Evolutionary conservation across 2,329 filamentous ascomycete genomes (phyloP).

Genomic region (Chaetomiaceae sp.): DNA sequence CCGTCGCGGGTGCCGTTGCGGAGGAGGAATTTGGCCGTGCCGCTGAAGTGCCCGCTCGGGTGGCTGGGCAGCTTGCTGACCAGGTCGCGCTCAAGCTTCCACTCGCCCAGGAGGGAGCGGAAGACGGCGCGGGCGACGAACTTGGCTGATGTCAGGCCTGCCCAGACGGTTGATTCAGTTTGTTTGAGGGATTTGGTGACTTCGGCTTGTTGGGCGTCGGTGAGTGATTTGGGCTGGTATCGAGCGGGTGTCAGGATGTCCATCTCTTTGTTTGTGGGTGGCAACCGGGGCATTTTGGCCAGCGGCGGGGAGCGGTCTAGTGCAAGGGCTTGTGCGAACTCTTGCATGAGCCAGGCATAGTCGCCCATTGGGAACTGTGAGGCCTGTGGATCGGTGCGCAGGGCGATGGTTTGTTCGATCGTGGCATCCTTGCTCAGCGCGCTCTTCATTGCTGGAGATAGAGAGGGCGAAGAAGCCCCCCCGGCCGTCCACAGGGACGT

Average conservation of each 20-base stretch:
- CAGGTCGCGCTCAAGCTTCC: constrained; percentile 58
- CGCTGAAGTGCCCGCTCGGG: constrained; percentile 60
- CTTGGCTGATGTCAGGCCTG: constrained; percentile 38
- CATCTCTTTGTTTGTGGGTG: constrained; percentile 41
- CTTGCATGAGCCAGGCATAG: constrained; percentile 70
- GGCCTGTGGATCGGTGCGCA: constrained; percentile 48
- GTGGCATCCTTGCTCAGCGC: constrained; percentile 43
- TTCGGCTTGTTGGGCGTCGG: constrained; percentile 36
- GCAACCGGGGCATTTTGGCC: constrained; percentile 34
- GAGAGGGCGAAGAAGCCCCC: constrained; percentile 19
- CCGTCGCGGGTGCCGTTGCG: constrained; percentile 54
- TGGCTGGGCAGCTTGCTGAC: constrained; percentile 50
- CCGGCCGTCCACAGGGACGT: constrained; percentile 51
- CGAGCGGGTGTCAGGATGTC: constrained; percentile 54
- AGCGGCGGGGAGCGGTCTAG: constrained; percentile 41
- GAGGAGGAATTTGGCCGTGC: constrained; percentile 60
- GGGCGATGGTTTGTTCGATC: constrained; percentile 41
- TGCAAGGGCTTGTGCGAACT: constrained; percentile 56
- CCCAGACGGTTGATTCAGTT: constrained; percentile 39
- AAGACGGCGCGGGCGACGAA: constrained; percentile 66
- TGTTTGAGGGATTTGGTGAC: constrained; percentile 42
- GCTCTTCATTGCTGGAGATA: constrained; percentile 30
- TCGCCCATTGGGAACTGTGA: constrained; percentile 82
- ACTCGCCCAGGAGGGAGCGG: constrained; percentile 63
- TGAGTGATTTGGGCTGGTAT: constrained; percentile 43